These are phyloP conservation scores for Sporothrix variecibatus DNA, from an alignment of 2,329 filamentous ascomycete species.

Conservation along the genomic window DNA sequence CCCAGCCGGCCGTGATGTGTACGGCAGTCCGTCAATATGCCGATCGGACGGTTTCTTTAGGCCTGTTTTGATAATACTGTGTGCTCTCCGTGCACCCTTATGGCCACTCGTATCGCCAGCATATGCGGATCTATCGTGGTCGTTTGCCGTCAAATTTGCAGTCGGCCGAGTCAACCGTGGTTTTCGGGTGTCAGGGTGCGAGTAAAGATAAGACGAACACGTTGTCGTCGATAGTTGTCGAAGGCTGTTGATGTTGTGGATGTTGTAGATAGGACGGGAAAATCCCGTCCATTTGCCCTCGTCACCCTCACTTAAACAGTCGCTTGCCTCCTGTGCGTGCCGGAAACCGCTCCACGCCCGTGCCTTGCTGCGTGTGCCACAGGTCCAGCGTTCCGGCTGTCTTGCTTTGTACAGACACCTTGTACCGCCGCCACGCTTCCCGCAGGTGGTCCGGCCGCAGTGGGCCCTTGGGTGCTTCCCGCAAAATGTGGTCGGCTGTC, in stretches of 20 bases:
- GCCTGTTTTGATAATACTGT: neutral
- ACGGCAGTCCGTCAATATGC: neutral
- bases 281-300: neutral
- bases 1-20: neutral
- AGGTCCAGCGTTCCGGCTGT: slow-evolving; percentile 61
- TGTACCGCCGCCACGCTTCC: slow-evolving; percentile 71
- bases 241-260: neutral
- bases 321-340: slow-evolving; percentile 53
- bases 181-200: too few species aligned
- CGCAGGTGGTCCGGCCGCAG: slow-evolving; percentile 73
- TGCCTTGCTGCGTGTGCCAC: slow-evolving; percentile 63
- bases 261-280: neutral
- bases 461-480: slow-evolving; percentile 53
- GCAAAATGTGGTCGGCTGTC: slow-evolving; percentile 38
- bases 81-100: neutral
- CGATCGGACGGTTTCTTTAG: neutral
- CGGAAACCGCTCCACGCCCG: slow-evolving; percentile 62
- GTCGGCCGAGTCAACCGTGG: neutral
- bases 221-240: neutral
- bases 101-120: neutral
- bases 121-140: neutral
- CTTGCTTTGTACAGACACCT: slow-evolving; percentile 61
- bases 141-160: neutral
- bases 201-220: neutral
- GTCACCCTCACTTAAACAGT: slow-evolving; percentile 47